Evolutionary conservation across 2,329 filamentous ascomycete species (phyloP).

Genomic region (Cercospora janseana): DNA sequence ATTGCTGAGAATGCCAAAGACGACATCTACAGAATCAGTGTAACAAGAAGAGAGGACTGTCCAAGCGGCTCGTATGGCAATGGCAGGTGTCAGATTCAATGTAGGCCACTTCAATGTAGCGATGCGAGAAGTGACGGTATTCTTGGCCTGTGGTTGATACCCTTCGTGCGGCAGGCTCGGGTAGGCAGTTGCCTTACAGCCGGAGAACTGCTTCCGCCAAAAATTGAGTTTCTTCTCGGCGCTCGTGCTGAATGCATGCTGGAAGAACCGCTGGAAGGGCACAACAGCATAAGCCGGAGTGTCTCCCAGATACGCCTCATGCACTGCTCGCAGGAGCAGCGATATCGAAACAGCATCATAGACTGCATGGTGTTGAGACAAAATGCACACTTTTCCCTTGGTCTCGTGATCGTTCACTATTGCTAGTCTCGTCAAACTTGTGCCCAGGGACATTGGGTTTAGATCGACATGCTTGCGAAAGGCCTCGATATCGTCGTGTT

Average conservation of each 20-base stretch:
- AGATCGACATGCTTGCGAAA: not conserved
- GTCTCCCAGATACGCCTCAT: not conserved
- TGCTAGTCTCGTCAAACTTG: constrained; percentile 7
- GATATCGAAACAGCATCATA: constrained; percentile 44
- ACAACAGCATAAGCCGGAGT: no score
- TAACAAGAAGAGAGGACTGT: constrained; percentile 11
- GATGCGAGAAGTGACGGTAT: constrained; percentile 30
- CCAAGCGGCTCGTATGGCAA: constrained; percentile 17
- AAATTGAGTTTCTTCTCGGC: not conserved
- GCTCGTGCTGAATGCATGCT: not conserved
- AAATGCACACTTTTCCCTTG: constrained; percentile 1
- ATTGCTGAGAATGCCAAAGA: constrained; percentile 17
- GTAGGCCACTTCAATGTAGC: constrained; percentile 14
- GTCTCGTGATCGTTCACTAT: not conserved
- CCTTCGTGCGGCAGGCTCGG: constrained; percentile 34
- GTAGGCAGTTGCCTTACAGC: constrained; percentile 36
- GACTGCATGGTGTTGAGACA: constrained; percentile 40
- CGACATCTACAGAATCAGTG: constrained; percentile 14
- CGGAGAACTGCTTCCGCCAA: constrained; percentile 38
- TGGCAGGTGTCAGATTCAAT: constrained; percentile 14
- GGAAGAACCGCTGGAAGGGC: constrained; percentile 10
- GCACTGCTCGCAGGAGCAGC: constrained; percentile 34
- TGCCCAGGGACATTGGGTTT: constrained; percentile 5
- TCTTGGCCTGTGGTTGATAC: constrained; percentile 29
- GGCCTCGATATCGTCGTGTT: not conserved